phyloP scores from a whole-genome alignment of 257 asterid species.

The Capsicum rhomboideum region DNA sequence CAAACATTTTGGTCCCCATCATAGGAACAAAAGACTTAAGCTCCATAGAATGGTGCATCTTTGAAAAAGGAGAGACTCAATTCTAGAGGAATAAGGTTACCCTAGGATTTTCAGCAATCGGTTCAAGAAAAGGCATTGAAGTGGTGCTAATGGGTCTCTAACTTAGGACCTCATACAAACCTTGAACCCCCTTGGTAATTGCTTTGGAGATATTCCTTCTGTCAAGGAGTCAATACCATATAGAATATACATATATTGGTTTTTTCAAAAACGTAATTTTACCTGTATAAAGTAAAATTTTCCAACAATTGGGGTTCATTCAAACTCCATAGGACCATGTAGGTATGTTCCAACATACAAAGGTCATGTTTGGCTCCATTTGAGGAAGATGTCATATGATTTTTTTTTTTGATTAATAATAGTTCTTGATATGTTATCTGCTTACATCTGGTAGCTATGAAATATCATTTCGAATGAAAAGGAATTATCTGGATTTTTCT shows the following conservation, averaged over 20 bases:
- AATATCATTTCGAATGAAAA: not conserved
- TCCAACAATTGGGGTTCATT: not conserved
- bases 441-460: not conserved
- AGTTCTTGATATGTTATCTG: not conserved
- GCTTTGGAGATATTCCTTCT: not conserved
- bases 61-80: not conserved
- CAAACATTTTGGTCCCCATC: not conserved
- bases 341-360: not conserved
- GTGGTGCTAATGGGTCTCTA: not conserved
- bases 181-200: not conserved
- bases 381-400: not conserved
- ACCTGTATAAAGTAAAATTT: not conserved
- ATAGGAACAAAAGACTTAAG: not conserved
- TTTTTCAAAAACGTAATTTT: not conserved
- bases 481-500: not conserved
- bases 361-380: not conserved
- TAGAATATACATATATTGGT: not conserved
- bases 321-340: not conserved
- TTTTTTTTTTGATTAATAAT: not conserved
- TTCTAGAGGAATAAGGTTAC: not conserved
- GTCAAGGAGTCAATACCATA: not conserved
- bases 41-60: not conserved
- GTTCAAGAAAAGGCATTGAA: not conserved
- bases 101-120: not conserved
- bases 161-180: not conserved